Percentiles rank a stretch among this genome's conserved stretches.
Conservation (phyloP, 345 rosid genomes). For the Gossypium longicalyx region DNA sequence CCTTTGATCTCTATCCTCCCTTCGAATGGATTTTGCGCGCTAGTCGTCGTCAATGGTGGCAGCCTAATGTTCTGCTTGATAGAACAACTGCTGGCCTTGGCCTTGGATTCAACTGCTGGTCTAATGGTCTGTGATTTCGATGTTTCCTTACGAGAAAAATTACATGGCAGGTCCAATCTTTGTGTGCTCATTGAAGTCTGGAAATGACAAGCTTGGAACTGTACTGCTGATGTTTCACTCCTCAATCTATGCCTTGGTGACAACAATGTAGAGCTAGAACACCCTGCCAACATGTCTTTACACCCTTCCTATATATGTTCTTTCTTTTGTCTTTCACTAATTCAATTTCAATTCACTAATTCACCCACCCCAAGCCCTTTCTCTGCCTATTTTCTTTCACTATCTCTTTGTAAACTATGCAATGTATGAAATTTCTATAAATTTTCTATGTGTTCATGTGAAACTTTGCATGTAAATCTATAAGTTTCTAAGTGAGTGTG, state of each 20-base stretch:
- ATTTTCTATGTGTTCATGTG: slow-evolving; percentile 11
- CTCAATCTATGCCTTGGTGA: slow-evolving; percentile 98
- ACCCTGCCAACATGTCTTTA: slow-evolving; percentile 98
- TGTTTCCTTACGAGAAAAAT: slow-evolving; percentile 74
- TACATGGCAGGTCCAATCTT: slow-evolving; percentile 86
- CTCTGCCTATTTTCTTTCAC: slow-evolving; percentile 25
- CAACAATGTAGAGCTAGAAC: slow-evolving; percentile 90
- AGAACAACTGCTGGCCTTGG: slow-evolving; percentile 37
- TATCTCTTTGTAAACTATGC: slow-evolving; percentile 34
- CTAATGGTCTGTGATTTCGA: slow-evolving; percentile 55
- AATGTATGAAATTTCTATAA: slow-evolving; percentile 13
- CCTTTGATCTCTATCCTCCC: slow-evolving; percentile 54
- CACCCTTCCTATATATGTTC: slow-evolving; percentile 31
- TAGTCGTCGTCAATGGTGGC: slow-evolving; percentile 76
- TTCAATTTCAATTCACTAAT: slow-evolving; percentile 20
- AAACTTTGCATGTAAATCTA: slow-evolving; percentile 19
- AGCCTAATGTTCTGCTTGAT: slow-evolving; percentile 82
- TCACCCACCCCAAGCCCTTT: slow-evolving; percentile 42
- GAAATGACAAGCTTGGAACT: slow-evolving; percentile 76
- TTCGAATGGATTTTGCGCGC: slow-evolving; percentile 30
- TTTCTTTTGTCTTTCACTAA: slow-evolving; percentile 14
- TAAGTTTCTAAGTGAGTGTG: slow-evolving; percentile 36
- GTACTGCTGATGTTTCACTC: slow-evolving; percentile 73
- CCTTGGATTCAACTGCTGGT: slow-evolving; percentile 50
- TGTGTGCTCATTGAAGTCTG: slow-evolving; percentile 96